Evolutionary conservation across 768 basidiomycete genomes (phyloP).

Genomic region (Podaxis carcinomalis): DNA sequence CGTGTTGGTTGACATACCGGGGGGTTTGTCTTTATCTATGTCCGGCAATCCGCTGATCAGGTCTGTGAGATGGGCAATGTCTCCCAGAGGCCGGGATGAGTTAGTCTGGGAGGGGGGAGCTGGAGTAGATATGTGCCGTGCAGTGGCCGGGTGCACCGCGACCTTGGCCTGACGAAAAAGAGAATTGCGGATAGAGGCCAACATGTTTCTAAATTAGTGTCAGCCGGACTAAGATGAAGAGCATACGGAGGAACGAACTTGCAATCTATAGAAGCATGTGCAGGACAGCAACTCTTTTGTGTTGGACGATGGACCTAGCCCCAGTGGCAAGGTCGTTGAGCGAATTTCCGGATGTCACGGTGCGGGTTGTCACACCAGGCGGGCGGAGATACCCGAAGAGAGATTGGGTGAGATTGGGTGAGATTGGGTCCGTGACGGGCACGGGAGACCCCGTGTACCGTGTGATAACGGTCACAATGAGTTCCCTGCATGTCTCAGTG

Average conservation of each 20-base stretch:
- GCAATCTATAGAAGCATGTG: not conserved
- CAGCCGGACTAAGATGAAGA: not conserved
- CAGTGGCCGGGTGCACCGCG: not conserved
- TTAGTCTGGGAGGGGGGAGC: not conserved
- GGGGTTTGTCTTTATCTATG: not conserved
- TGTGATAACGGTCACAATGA: conserved; percentile 15
- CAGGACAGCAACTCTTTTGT: not conserved
- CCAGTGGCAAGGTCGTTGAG: not conserved
- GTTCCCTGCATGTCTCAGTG: not conserved
- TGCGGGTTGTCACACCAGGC: conserved; percentile 7
- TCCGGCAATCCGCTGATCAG: not conserved
- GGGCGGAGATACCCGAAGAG: conserved; percentile 9
- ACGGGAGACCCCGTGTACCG: conserved; percentile 18
- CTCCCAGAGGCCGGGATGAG: not conserved
- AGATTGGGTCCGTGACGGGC: conserved; percentile 5
- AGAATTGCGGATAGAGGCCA: conserved; percentile 5
- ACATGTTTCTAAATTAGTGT: not conserved
- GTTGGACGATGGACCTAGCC: not conserved
- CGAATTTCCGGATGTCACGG: not conserved
- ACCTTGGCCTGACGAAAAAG: not conserved
- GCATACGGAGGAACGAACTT: not conserved
- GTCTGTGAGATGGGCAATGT: not conserved
- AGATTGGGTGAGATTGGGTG: conserved; percentile 12
- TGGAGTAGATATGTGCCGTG: not conserved
- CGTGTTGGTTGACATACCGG: not conserved